phyloP scores from a whole-genome alignment of 1,139 yeast genomes.

The Diutina mesorugosa region DNA sequence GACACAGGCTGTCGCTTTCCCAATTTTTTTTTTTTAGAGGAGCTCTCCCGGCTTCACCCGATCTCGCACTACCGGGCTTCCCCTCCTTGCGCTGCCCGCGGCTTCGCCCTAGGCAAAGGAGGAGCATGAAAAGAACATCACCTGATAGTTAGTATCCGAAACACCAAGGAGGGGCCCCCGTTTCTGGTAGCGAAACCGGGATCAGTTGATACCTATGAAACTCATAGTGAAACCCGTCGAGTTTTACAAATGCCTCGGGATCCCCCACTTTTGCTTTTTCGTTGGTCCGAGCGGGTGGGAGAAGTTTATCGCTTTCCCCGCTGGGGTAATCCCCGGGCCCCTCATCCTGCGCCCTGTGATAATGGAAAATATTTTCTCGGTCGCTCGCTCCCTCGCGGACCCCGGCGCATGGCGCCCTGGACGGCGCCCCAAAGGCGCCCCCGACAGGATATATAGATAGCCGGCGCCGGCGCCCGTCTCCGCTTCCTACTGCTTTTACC shows the following conservation, averaged over 20 bases:
- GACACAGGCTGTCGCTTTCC: background rate
- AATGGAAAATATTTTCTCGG: background rate
- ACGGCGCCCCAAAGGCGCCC: too few species aligned
- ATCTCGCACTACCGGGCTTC: background rate
- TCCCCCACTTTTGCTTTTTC: background rate
- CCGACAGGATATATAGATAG: background rate
- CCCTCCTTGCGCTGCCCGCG: background rate
- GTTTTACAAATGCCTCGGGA: background rate
- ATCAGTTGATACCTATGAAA: too few species aligned
- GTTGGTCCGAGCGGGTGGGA: background rate
- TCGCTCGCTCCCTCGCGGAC: background rate
- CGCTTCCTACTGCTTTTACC: background rate
- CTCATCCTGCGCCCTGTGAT: constrained; percentile 1
- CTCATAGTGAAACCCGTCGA: too few species aligned
- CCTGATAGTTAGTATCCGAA: too few species aligned
- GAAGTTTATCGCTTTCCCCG: background rate
- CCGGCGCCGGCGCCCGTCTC: background rate
- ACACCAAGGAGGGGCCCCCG: too few species aligned
- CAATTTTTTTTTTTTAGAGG: background rate
- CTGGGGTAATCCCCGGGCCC: background rate
- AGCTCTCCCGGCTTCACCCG: background rate
- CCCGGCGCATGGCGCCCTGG: background rate
- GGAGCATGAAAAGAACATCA: too few species aligned
- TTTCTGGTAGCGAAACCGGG: too few species aligned
- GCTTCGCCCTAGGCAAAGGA: background rate